Evolutionary conservation across 2,329 filamentous ascomycete genomes (phyloP).

Genomic region (Hypoxylon sp.): DNA sequence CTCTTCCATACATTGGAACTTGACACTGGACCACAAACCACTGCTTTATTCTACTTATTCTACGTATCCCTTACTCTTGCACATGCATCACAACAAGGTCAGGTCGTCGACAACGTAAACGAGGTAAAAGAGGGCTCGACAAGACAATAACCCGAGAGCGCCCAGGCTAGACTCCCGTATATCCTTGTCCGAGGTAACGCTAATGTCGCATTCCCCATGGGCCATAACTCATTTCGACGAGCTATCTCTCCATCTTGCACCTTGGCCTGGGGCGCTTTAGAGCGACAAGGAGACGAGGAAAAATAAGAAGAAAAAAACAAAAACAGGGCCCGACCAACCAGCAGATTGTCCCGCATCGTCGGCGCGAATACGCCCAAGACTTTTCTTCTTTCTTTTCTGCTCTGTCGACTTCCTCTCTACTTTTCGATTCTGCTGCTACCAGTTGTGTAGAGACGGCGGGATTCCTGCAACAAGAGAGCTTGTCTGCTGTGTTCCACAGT

Average conservation of each 20-base stretch:
- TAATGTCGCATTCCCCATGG: conserved; percentile 27
- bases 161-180: conserved; percentile 13
- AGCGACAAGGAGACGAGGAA: no score
- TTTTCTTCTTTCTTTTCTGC: conserved; percentile 1
- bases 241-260: conserved; percentile 24
- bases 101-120: conserved; percentile 1
- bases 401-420: neutral
- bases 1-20: no score
- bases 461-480: conserved; percentile 1
- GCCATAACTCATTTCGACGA: conserved; percentile 16
- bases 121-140: neutral
- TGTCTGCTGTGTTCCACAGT: neutral
- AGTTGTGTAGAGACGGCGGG: no score
- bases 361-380: conserved; percentile 6
- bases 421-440: neutral
- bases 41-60: neutral
- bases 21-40: neutral
- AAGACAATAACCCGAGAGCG: conserved; percentile 13
- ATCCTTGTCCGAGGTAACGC: conserved; percentile 14
- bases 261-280: conserved; percentile 19
- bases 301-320: conserved; percentile 16
- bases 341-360: conserved; percentile 14
- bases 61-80: neutral
- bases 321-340: conserved; percentile 14
- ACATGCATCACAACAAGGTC: neutral